A percentile compares a stretch with the other conserved stretches of the same genome.
Evolutionary conservation across 805 yeast species (phyloP).

Genomic region (Debaryomyces tyrocola): DNA sequence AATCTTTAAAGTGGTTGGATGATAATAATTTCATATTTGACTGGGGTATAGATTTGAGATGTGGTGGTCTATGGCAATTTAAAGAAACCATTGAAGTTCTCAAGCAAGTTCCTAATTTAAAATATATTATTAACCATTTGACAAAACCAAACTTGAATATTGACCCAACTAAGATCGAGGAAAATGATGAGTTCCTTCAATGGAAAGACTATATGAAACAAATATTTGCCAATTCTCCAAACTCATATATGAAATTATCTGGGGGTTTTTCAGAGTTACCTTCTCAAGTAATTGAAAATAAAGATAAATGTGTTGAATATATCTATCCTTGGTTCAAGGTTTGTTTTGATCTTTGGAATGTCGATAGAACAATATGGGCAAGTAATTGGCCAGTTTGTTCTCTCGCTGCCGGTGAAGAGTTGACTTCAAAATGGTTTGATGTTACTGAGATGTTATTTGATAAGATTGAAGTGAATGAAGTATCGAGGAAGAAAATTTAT

Average conservation of each 20-base stretch:
- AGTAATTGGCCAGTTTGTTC: slow-evolving; percentile 49
- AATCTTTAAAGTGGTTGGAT: slow-evolving; percentile 34
- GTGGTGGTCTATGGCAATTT: slow-evolving; percentile 41
- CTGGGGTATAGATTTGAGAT: slow-evolving; percentile 40
- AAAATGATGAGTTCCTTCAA: slow-evolving; percentile 7
- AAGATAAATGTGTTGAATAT: slow-evolving; percentile 12
- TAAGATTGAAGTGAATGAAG: slow-evolving; percentile 4
- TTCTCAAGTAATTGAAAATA: slow-evolving; percentile 12
- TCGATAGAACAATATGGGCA: slow-evolving; percentile 36
- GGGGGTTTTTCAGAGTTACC: slow-evolving; percentile 43
- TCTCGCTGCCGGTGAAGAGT: slow-evolving; percentile 12
- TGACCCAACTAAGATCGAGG: slow-evolving; percentile 4
- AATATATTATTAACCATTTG: slow-evolving; percentile 41
- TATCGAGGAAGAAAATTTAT: slow-evolving; percentile 14
- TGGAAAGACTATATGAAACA: slow-evolving; percentile 21
- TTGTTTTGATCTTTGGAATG: slow-evolving; percentile 29
- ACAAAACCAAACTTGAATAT: slow-evolving; percentile 37
- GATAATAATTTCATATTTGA: slow-evolving; percentile 34
- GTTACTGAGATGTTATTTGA: slow-evolving; percentile 17
- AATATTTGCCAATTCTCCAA: slow-evolving; percentile 15
- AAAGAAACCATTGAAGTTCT: slow-evolving; percentile 33
- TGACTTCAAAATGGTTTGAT: slow-evolving; percentile 19
- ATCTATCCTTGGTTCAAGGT: slow-evolving; percentile 34
- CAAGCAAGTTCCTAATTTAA: slow-evolving; percentile 22
- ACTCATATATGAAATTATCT: slow-evolving; percentile 37